phyloP scores from a whole-genome alignment of 768 basidiomycete genomes.

The Royoungia palumana region DNA sequence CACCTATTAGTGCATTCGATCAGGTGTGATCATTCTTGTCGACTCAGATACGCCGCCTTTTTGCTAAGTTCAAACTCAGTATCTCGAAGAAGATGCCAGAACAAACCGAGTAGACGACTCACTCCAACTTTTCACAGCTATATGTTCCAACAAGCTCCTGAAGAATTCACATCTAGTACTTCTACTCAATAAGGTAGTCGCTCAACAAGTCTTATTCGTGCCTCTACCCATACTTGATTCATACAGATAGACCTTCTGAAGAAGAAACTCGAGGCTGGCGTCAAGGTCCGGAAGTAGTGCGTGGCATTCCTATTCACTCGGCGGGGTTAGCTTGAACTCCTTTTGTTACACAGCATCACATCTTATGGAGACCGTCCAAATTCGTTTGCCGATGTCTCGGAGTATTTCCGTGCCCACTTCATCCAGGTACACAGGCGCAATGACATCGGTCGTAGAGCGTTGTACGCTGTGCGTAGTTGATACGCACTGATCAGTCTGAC shows the following conservation, averaged over 20 bases:
- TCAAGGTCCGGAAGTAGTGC: slow-evolving; percentile 73
- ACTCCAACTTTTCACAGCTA: slow-evolving; percentile 68
- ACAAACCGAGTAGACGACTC: slow-evolving; percentile 83
- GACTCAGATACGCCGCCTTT: slow-evolving; percentile 11
- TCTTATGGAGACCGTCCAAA: slow-evolving; percentile 75
- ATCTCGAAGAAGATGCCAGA: slow-evolving; percentile 76
- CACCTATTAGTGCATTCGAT: slow-evolving; percentile 84
- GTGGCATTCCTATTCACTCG: slow-evolving; percentile 29
- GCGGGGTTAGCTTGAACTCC: not conserved
- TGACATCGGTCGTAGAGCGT: slow-evolving; percentile 53
- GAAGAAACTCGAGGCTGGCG: slow-evolving; percentile 65
- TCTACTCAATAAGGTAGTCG: slow-evolving; percentile 70
- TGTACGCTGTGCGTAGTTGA: slow-evolving; percentile 56
- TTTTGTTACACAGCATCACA: slow-evolving; percentile 52
- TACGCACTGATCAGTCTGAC: not conserved
- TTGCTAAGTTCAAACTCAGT: slow-evolving; percentile 40
- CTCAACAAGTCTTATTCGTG: slow-evolving; percentile 3
- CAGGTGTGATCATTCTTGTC: slow-evolving; percentile 46
- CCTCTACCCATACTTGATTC: slow-evolving; percentile 8
- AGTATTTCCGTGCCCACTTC: slow-evolving; percentile 86
- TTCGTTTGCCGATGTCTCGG: slow-evolving; percentile 63
- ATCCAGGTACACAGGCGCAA: slow-evolving; percentile 68
- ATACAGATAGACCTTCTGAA: slow-evolving; percentile 66
- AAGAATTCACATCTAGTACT: slow-evolving; percentile 70
- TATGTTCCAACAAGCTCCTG: slow-evolving; percentile 74